Percentiles rank a stretch among this genome's conserved stretches.
These are phyloP conservation scores for Taiwanofungus camphoratus DNA, from an alignment of 1,284 basidiomycete species.

Conservation along the genomic window DNA sequence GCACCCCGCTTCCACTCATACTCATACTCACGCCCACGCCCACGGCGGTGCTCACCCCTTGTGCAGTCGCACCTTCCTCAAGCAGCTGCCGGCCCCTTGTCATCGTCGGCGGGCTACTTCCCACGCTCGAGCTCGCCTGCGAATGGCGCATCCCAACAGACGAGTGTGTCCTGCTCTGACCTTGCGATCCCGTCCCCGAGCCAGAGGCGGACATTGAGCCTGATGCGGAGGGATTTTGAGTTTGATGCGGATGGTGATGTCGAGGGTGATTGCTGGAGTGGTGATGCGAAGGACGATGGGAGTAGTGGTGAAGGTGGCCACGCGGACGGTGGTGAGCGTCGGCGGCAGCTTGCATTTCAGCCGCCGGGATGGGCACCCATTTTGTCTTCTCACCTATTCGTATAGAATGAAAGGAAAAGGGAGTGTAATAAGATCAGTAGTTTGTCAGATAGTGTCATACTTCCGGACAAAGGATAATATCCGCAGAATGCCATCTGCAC, in stretches of 20 bases:
- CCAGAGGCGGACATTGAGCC: conserved; percentile 18
- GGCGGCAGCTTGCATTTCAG: conserved; percentile 50
- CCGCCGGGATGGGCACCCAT: conserved; percentile 53
- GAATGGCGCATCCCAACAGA: conserved; percentile 18
- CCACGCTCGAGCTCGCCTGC: conserved; percentile 29
- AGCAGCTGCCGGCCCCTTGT: no score
- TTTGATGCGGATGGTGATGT: conserved; percentile 21
- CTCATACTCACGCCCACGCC: no score
- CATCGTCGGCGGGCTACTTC: no score
- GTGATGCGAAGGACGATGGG: no score
- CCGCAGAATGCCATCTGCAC: no score
- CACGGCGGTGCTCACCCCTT: no score
- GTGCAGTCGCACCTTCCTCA: no score
- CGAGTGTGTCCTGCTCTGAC: conserved; percentile 31
- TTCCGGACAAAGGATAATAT: no score
- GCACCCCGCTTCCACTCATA: no score
- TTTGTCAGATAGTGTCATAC: no score
- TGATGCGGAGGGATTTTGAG: conserved; percentile 13
- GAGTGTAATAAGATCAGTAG: conserved; percentile 12
- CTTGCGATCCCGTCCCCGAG: conserved; percentile 26
- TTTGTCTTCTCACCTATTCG: conserved; percentile 47
- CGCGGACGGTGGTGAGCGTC: conserved; percentile 33
- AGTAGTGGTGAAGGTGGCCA: no score
- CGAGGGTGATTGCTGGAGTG: conserved; percentile 19
- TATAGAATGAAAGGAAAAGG: conserved; percentile 7